Base-by-base conservation (phyloP, 352 stramenopile species). In the Phytophthora chlamydospora region DNA sequence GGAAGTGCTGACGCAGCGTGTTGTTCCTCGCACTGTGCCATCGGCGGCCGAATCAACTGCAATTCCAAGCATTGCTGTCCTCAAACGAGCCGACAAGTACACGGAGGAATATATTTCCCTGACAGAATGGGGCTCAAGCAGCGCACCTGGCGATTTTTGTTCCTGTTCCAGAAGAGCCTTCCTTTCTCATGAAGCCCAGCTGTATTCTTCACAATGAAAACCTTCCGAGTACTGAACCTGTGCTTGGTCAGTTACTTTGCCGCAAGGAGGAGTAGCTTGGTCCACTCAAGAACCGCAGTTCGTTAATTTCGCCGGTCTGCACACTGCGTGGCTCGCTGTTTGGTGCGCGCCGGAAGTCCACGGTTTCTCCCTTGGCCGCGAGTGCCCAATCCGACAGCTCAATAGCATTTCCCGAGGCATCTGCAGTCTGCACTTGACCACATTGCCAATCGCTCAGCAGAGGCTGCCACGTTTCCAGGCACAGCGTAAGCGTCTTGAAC, bases 381-480 rank as follows among this genome's bases (percentile, higher is more conserved):
- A 76, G 52, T 8, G 27, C 49, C 62, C 62, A 76, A 16, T 10
- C 60, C 47, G 39, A 63, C 14, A 76, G 4, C 16, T 70, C 58
- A 12, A 76, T 63, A 17, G 38, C 24, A 51, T 16, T 58, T 17
- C 53, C 35, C 3, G 29, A 54, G 3, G 17, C 16, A 39, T 62
- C 57, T 9, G 58, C 35, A 10, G 48, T 58, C 35, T 65, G 49
- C 38, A 91, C 71, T 27, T 72, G 49, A 3, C 76, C 85, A 50
- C 80, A 85, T 41, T 78, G 71, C 85, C 85, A 93, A 2, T 82
- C 78, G 46, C 82, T 93, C 19, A 83, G 21, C 3, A 90, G 48
- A 43, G 85, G 85, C 51, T 93, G 82, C 58, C 78, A 93, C n/a
- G 82, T 91, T 62, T 90, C 77, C 42, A 91, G 73, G 34, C 83